Base-by-base conservation (phyloP, 2,329 filamentous ascomycete genomes). In the Tolypocladium ophioglossoides region DNA sequence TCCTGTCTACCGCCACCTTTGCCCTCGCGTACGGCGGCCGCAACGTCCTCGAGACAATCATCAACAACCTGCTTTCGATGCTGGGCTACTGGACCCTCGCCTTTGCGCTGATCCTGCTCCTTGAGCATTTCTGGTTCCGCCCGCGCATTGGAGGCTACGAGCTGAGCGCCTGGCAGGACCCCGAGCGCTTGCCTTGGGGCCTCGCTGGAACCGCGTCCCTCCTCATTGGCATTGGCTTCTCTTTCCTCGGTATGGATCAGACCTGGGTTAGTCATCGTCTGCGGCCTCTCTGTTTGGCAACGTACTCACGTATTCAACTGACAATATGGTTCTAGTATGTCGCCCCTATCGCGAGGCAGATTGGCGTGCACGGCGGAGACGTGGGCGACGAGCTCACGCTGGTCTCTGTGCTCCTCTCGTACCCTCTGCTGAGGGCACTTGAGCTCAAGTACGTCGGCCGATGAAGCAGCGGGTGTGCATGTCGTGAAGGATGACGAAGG, bases 51-150 rank as follows among this genome's bases (percentile, higher is more conserved):
- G 58, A 58, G 22, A 53, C 55, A 18, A 58, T 62, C 14, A 55
- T 62, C 24, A 57, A 60, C 40, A 56, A 62, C 34, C 55, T 62
- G 10, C 55, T 61, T 4, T 58, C 59, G 2, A 56, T 62, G 2
- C 57, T 61, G 6, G 59, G 60, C 12, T 27, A 9, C 14, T 44
- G 22, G 22, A 44, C 40, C 7, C 40, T 16, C 14, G 40, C 12
- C 6, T 44, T 27, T 10, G 40, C 12, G 2, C 11, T 27, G 14
- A 44, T 27, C 3, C 40, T 44, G 22, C 22, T 44, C 22, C 27
- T 24, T 24, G 40, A 44, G 12, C 22, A 27, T 27, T 27, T 24
- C 12, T 44, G 20, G 22, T 24, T 24, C 6, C 40, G 40, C 12
- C 40, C 12, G 14, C 40, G 22, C 14, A 4, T 16, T 8, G 12